Base-by-base conservation (phyloP, 1,284 basidiomycete species). In the Sanghuangporus weigelae region DNA sequence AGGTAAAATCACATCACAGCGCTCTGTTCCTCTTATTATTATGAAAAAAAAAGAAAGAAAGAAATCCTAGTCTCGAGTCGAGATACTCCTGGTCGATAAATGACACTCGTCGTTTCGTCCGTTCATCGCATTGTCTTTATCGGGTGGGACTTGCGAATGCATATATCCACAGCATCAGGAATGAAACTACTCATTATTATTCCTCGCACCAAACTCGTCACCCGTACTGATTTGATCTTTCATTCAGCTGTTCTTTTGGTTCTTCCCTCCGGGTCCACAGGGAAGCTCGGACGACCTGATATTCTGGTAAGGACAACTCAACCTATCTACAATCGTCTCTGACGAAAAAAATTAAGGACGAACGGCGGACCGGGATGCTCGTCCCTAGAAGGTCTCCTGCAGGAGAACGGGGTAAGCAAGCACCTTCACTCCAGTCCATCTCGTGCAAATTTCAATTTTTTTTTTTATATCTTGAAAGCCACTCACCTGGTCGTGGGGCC, bases 181-280 rank as follows among this genome's bases (percentile, higher is more conserved):
- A 31, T 31, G 26, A 31, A 31, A 31, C 26, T 31, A 31, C 23
- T 26, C 3, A 2, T 26, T 2, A 1, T 26, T 26, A 26, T 26
- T 26, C 26, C 26, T 26, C 26, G 3, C 26, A 26, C 26, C 26
- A 31, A 31, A 31, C 5, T 4, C 26, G 3, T 31, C 5, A 31
- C 2, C 26, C 5, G 26, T 31, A 31, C 26, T 31, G 26, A 31
- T 5, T 31, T 2, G 2, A 31, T 31, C 26, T 4, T 31, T 31
- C 5, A 26, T 11, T 35, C 61, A 93, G 86, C 78, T 93, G 8
- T 93, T 89, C 79, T 93, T 94, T 75, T 93, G 91, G 92, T 89
- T 92, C 75, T 92, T 92, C 76, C 91, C 91, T 49, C 85, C 90
- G 0, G 87, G 87, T 6, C 86, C 86, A 8, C 76, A 85, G 69